Conservation (phyloP, 2,329 filamentous ascomycete genomes). For the Botryotinia convoluta region DNA sequence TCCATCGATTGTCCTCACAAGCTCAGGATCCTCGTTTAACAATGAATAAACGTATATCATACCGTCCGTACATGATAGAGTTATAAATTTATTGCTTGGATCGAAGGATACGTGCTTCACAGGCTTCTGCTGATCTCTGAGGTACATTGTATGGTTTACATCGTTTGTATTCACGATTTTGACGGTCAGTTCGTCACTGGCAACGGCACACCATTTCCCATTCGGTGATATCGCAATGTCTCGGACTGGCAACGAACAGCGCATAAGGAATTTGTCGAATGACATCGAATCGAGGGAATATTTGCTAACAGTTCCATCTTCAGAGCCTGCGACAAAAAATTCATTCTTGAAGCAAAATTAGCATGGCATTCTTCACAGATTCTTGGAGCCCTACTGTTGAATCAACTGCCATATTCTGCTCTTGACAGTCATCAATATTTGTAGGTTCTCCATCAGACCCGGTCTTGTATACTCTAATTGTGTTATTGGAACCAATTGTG, state of each 20-base stretch:
- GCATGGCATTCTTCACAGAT: slow-evolving; percentile 3
- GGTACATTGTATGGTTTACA: slow-evolving; percentile 69
- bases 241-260: slow-evolving; percentile 81
- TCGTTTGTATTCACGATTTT: slow-evolving; percentile 84
- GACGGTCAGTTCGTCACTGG: slow-evolving; percentile 92
- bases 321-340: slow-evolving; percentile 84
- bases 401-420: slow-evolving; percentile 78
- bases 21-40: slow-evolving; percentile 71
- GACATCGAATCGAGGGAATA: slow-evolving; percentile 74
- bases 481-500: slow-evolving; percentile 91
- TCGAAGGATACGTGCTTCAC: slow-evolving; percentile 92
- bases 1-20: slow-evolving; percentile 81
- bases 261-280: slow-evolving; percentile 79
- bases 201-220: slow-evolving; percentile 84
- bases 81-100: slow-evolving; percentile 68
- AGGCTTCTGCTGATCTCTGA: slow-evolving; percentile 81
- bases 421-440: slow-evolving; percentile 87
- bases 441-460: slow-evolving; percentile 88
- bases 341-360: slow-evolving; percentile 53
- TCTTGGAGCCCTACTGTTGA: slow-evolving; percentile 51
- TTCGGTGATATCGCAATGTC: slow-evolving; percentile 82
- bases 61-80: slow-evolving; percentile 85
- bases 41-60: slow-evolving; percentile 87
- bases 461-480: slow-evolving; percentile 87
- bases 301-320: slow-evolving; percentile 93